Conservation (phyloP, 2,329 filamentous ascomycete species). For the Botrytis pseudocinerea region DNA sequence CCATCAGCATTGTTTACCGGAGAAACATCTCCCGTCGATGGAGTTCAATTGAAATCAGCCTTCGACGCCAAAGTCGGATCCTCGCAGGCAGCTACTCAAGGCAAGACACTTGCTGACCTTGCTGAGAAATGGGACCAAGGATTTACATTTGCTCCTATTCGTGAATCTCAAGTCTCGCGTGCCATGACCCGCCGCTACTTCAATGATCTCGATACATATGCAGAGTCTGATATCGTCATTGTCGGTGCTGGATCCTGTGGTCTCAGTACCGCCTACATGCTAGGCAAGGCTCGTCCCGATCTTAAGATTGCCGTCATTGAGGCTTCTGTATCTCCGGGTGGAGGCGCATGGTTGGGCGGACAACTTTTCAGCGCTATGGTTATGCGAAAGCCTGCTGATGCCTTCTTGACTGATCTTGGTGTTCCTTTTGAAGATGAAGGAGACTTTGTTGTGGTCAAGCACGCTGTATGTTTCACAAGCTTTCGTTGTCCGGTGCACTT, state of each 20-base stretch:
- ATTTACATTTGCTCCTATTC: slow-evolving; percentile 83
- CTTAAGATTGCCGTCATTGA: slow-evolving; percentile 91
- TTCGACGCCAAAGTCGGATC: slow-evolving; percentile 51
- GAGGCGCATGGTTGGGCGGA: slow-evolving; percentile 89
- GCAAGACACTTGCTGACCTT: slow-evolving; percentile 58
- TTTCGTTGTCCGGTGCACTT: not conserved
- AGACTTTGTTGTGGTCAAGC: slow-evolving; percentile 88
- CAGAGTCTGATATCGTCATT: slow-evolving; percentile 92
- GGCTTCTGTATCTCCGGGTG: slow-evolving; percentile 81
- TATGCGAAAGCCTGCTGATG: slow-evolving; percentile 88
- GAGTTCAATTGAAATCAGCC: slow-evolving; percentile 44
- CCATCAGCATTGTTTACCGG: slow-evolving; percentile 65
- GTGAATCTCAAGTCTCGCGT: slow-evolving; percentile 87
- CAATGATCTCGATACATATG: slow-evolving; percentile 80
- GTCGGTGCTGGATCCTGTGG: slow-evolving; percentile 88
- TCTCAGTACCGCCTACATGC: slow-evolving; percentile 78
- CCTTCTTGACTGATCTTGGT: slow-evolving; percentile 77
- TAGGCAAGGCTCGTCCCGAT: slow-evolving; percentile 81
- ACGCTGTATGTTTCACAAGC: slow-evolving; percentile 55
- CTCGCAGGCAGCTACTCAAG: slow-evolving; percentile 48
- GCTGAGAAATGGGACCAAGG: slow-evolving; percentile 70
- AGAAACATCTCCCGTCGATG: slow-evolving; percentile 38
- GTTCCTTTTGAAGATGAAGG: slow-evolving; percentile 87
- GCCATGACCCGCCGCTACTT: slow-evolving; percentile 96
- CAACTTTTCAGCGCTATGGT: slow-evolving; percentile 96